These are phyloP conservation scores for Microdochium nivale DNA, from an alignment of 2,329 filamentous ascomycete genomes.

Conservation along the genomic window DNA sequence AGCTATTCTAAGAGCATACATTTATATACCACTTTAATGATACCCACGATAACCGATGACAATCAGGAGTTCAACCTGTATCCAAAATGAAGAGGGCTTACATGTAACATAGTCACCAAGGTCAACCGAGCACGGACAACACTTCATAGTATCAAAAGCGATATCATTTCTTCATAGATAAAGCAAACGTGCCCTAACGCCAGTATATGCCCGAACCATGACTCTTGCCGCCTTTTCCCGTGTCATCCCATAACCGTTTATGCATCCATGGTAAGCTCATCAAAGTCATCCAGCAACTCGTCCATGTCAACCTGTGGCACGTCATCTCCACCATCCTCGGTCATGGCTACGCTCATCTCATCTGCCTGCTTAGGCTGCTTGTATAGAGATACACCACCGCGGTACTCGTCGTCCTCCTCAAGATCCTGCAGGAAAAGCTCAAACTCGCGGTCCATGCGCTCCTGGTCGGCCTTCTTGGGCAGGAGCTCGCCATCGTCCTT, in stretches of 20 bases:
- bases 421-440: slow-evolving; percentile 96
- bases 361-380: slow-evolving; percentile 56
- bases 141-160: not conserved
- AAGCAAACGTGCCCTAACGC: not conserved
- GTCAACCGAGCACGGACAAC: not conserved
- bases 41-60: not conserved
- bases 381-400: slow-evolving; percentile 78
- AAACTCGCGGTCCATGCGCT: slow-evolving; percentile 85
- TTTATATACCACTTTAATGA: not conserved
- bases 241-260: slow-evolving; percentile 24
- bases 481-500: slow-evolving; percentile 83
- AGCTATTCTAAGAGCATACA: slow-evolving; percentile 15
- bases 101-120: too few relatives aligned
- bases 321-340: slow-evolving; percentile 54
- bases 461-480: slow-evolving; percentile 80
- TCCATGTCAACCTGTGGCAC: slow-evolving; percentile 68
- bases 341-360: slow-evolving; percentile 61
- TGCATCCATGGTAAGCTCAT: slow-evolving; percentile 65
- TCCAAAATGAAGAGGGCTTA: too few relatives aligned
- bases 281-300: slow-evolving; percentile 84
- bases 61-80: too few relatives aligned
- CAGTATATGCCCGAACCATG: not conserved
- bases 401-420: slow-evolving; percentile 86
- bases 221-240: not conserved
- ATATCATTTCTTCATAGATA: not conserved